phyloP scores from a whole-genome alignment of 164 flowering plant genomes.

The Akebia trifoliata region DNA sequence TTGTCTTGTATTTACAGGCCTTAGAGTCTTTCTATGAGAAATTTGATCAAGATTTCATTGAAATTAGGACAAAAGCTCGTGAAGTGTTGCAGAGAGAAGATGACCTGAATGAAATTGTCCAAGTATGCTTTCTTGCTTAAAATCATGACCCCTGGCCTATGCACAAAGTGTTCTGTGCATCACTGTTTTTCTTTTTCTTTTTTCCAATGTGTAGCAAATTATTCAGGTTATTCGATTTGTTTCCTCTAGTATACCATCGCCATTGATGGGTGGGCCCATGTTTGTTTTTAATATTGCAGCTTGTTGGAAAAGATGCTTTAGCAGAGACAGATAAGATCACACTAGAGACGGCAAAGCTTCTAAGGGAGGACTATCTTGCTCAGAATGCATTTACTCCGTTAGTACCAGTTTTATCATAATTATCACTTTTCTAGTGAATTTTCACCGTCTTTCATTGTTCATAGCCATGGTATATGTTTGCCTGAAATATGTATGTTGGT shows the following conservation, averaged over 20 bases:
- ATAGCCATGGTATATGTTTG: not conserved
- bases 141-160: too few relatives aligned
- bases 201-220: too few relatives aligned
- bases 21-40: conserved; percentile 89
- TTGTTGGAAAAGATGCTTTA: conserved; percentile 98
- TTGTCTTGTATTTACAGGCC: conserved; percentile 50
- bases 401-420: conserved; percentile 30
- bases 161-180: too few relatives aligned
- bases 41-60: conserved; percentile 89
- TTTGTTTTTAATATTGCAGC: conserved; percentile 47
- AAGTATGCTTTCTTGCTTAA: conserved; percentile 62
- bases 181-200: too few relatives aligned
- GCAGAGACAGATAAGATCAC: conserved; percentile 96
- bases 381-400: conserved; percentile 99
- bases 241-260: not conserved
- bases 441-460: too few relatives aligned
- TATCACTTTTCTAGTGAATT: too few relatives aligned
- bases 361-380: conserved; percentile 98
- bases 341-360: conserved; percentile 94
- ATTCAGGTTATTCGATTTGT: too few relatives aligned
- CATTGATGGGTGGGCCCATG: conserved; percentile 1
- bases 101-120: conserved; percentile 98
- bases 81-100: conserved; percentile 98
- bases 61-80: conserved; percentile 97
- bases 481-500: conserved; percentile 4